These are phyloP conservation scores for Pilobolus umbonatus DNA, from an alignment of 192 early-diverging fungal genomes.

Conservation along the genomic window DNA sequence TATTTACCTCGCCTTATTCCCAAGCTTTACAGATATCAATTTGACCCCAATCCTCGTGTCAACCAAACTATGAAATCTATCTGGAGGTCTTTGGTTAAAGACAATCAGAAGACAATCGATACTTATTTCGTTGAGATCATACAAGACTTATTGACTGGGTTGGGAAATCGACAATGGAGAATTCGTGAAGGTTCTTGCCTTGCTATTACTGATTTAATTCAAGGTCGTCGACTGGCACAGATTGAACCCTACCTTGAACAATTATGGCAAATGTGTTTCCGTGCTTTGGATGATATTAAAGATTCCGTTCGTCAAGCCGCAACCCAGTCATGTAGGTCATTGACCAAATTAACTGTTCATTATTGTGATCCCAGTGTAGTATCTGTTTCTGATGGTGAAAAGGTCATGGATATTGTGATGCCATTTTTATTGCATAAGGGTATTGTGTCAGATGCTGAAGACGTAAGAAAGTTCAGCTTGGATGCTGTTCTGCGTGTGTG, in stretches of 20 bases:
- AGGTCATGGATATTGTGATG: conserved; percentile 77
- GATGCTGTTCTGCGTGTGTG: conserved; percentile 78
- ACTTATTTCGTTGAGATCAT: conserved; percentile 78
- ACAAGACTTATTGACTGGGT: conserved; percentile 67
- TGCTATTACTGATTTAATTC: conserved; percentile 71
- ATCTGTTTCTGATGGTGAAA: conserved; percentile 53
- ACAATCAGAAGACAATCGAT: conserved; percentile 65
- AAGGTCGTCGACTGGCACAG: conserved; percentile 62
- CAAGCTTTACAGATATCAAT: conserved; percentile 83
- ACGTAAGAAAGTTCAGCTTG: conserved; percentile 81
- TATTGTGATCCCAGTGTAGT: conserved; percentile 76
- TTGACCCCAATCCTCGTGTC: conserved; percentile 86
- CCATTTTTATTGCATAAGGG: conserved; percentile 82
- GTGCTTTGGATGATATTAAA: conserved; percentile 91
- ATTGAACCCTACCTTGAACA: conserved; percentile 72
- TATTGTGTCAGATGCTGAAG: conserved; percentile 74
- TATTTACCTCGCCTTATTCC: conserved; percentile 75
- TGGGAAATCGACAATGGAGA: conserved; percentile 83
- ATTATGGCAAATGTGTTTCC: conserved; percentile 88
- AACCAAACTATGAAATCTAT: conserved; percentile 87
- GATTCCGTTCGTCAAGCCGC: conserved; percentile 83
- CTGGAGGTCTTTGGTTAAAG: conserved; percentile 73
- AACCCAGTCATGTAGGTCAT: conserved; percentile 70
- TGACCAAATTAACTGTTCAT: conserved; percentile 78
- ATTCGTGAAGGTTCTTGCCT: conserved; percentile 76